These are phyloP conservation scores for Hymenochaete sp. DNA, from an alignment of 1,284 basidiomycete genomes.

Conservation along the genomic window DNA sequence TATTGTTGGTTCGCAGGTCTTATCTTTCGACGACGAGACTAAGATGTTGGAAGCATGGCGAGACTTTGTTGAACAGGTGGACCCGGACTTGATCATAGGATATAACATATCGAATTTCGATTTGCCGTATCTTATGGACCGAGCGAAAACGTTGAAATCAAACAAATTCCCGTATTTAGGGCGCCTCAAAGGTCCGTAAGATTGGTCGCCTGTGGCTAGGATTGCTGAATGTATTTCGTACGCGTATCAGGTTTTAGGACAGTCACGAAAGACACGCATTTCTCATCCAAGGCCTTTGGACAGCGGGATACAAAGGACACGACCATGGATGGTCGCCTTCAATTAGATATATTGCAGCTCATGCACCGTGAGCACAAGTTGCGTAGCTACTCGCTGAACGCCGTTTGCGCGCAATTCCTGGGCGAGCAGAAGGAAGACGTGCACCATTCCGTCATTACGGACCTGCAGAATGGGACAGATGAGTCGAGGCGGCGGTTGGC, in stretches of 20 bases:
- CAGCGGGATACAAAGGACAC: constrained; percentile 94
- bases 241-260: constrained; percentile 53
- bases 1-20: constrained; percentile 90
- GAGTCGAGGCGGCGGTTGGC: constrained; percentile 85
- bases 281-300: constrained; percentile 93
- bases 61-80: constrained; percentile 78
- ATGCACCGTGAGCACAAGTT: constrained; percentile 97
- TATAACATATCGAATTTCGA: constrained; percentile 92
- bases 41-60: constrained; percentile 73
- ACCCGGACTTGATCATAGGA: constrained; percentile 90
- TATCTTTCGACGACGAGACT: constrained; percentile 73
- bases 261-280: constrained; percentile 84
- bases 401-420: constrained; percentile 91
- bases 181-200: constrained; percentile 58
- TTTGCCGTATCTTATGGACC: constrained; percentile 87
- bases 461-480: constrained; percentile 88
- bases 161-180: constrained; percentile 73
- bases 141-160: constrained; percentile 74
- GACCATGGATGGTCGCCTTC: constrained; percentile 78
- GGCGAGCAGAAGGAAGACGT: constrained; percentile 98
- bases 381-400: constrained; percentile 90
- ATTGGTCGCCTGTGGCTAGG: neutral
- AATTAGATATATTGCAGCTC: constrained; percentile 89
- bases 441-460: constrained; percentile 94
- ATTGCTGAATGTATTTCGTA: neutral